These are phyloP conservation scores for Helianthus tuberosus DNA, from an alignment of 129 eudicot species.

Conservation along the genomic window DNA sequence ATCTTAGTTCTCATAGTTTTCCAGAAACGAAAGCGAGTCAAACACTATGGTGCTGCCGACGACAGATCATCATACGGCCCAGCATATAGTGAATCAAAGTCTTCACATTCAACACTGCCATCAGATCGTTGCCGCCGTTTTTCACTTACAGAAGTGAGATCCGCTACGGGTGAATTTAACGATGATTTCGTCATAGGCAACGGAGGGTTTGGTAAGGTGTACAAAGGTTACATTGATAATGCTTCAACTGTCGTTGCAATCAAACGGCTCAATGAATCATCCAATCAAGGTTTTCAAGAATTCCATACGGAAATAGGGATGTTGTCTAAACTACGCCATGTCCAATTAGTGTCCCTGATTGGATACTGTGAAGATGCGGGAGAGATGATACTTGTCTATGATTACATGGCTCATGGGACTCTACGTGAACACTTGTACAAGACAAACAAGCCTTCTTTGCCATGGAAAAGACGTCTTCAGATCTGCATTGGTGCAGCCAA, in stretches of 20 bases:
- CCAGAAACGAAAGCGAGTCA: slow-evolving; percentile 22
- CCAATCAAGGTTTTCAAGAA: slow-evolving; percentile 43
- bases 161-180: slow-evolving; percentile 39
- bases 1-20: slow-evolving; percentile 31
- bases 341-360: slow-evolving; percentile 52
- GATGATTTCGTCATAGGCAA: slow-evolving; percentile 31
- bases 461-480: slow-evolving; percentile 52
- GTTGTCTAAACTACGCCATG: slow-evolving; percentile 47
- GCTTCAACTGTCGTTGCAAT: slow-evolving; percentile 39
- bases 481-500: slow-evolving; percentile 62
- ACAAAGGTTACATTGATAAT: slow-evolving; percentile 45
- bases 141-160: slow-evolving; percentile 37
- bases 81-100: slow-evolving; percentile 25
- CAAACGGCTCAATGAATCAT: slow-evolving; percentile 42
- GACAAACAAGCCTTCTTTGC: slow-evolving; percentile 33
- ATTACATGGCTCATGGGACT: slow-evolving; percentile 54
- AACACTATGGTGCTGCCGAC: slow-evolving; percentile 9
- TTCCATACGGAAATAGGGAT: slow-evolving; percentile 47
- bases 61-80: slow-evolving; percentile 29
- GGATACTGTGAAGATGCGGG: slow-evolving; percentile 48
- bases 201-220: slow-evolving; percentile 62
- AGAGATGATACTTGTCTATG: slow-evolving; percentile 52
- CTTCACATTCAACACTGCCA: slow-evolving; percentile 33
- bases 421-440: slow-evolving; percentile 44
- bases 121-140: slow-evolving; percentile 48